phyloP scores from a whole-genome alignment of 192 early-diverging fungal species.

The Podila epicladia region DNA sequence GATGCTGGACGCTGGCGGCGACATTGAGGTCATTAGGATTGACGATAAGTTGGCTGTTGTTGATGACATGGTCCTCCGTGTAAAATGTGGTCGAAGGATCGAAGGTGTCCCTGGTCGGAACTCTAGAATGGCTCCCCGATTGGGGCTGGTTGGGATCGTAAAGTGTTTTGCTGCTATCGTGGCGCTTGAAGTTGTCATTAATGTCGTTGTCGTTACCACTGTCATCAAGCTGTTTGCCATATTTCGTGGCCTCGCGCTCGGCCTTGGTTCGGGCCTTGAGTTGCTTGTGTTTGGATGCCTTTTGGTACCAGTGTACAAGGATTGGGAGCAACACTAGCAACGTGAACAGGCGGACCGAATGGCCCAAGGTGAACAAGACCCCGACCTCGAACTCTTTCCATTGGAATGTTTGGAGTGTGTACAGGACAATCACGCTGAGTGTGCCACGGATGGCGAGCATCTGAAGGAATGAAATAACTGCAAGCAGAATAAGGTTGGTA shows the following conservation, averaged over 20 bases:
- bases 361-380: slow-evolving; percentile 47
- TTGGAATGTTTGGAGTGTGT: slow-evolving; percentile 54
- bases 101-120: not conserved
- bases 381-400: slow-evolving; percentile 60
- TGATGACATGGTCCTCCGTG: not conserved
- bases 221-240: not conserved
- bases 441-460: slow-evolving; percentile 36
- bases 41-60: slow-evolving; percentile 8
- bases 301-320: slow-evolving; percentile 45
- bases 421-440: slow-evolving; percentile 42
- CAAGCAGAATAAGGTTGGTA: slow-evolving; percentile 40
- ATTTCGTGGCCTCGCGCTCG: not conserved
- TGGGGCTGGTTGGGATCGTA: not conserved
- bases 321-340: slow-evolving; percentile 50
- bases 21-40: slow-evolving; percentile 13
- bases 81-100: not conserved
- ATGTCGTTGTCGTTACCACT: not conserved
- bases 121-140: not conserved
- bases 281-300: slow-evolving; percentile 16
- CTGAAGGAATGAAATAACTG: slow-evolving; percentile 24
- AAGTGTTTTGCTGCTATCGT: not conserved
- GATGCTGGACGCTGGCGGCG: slow-evolving; percentile 19
- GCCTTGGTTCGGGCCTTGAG: not conserved
- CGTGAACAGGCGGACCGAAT: slow-evolving; percentile 33
- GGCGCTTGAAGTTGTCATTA: not conserved